Percentiles rank a stretch among this genome's conserved stretches.
Conservation (phyloP, 108 stramenopile species). For the Pseudonitzschia pungens region DNA sequence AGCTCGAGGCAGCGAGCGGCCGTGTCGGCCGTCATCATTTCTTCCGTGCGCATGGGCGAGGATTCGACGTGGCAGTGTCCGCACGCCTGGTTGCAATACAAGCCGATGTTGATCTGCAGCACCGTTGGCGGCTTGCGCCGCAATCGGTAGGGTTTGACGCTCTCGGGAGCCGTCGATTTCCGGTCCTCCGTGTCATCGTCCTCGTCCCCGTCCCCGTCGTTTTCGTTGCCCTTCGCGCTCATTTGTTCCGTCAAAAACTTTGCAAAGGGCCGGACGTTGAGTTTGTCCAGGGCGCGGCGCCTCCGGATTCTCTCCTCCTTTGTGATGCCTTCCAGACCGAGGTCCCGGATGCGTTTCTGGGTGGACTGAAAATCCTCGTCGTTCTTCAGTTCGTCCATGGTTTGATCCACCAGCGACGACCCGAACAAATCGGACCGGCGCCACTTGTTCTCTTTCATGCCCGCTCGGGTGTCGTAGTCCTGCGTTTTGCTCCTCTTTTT, state of each 20-base stretch:
- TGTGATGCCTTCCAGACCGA: slow-evolving; percentile 63
- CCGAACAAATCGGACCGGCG: slow-evolving; percentile 66
- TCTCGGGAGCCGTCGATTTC: neutral
- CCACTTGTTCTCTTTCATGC: slow-evolving; percentile 29
- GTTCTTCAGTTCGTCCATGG: slow-evolving; percentile 57
- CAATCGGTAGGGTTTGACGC: slow-evolving; percentile 19
- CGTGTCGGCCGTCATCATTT: slow-evolving; percentile 87
- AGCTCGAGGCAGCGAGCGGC: slow-evolving; percentile 87
- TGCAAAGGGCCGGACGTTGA: slow-evolving; percentile 83
- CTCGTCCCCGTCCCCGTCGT: neutral
- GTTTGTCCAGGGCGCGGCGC: slow-evolving; percentile 82
- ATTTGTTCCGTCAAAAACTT: slow-evolving; percentile 58
- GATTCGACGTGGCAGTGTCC: slow-evolving; percentile 93
- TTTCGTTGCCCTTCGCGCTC: neutral
- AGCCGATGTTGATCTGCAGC: slow-evolving; percentile 96
- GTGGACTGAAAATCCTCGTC: slow-evolving; percentile 77
- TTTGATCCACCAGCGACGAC: slow-evolving; percentile 64
- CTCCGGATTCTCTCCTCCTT: slow-evolving; percentile 85
- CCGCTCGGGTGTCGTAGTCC: neutral
- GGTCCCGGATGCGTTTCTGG: slow-evolving; percentile 38
- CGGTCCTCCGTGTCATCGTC: too few species aligned
- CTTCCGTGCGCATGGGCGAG: slow-evolving; percentile 86
- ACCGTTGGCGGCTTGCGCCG: slow-evolving; percentile 46
- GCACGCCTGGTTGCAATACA: slow-evolving; percentile 98
- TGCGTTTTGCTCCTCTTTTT: neutral